Evolutionary conservation across 306 rosid species (phyloP), one percentile per base, ranked within the genome.

Genomic region (Heteromeles arbutifolia): DNA sequence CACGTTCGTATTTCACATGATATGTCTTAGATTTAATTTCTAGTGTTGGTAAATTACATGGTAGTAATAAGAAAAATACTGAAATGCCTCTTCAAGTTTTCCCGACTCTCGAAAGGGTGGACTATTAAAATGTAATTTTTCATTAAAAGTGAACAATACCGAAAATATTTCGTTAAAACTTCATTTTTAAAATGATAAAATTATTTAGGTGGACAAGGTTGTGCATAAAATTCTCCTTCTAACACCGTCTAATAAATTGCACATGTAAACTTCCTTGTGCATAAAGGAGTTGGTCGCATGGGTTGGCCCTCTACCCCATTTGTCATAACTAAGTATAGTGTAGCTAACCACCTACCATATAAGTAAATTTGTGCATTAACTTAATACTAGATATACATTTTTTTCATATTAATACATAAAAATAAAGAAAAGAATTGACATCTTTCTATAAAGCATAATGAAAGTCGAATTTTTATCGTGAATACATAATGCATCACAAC

Each of bases 11-110:
- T 34, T 34, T 6, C 41, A 37, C 0, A 37, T 37, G 2, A 0
- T 37, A 37, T 37, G 41, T 37, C 41, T 37, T 37, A 37, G 41
- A 37, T 37, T 37, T 37, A 37, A 37, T 37, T 37, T 37, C 0
- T 37, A 0, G 0, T 37, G 2, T 0, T 7, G 9, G 2, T 37
- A 0, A 6, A 37, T 37, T 37, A 37, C 9, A 37, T 0, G 9
- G 2, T 37, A 0, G 0, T 7, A 0, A 0, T 7, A 0, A 37
- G 0, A 37, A 37, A 37, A 0, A 37, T 7, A 2, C 2, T 37
- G 0, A 37, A 7, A 37, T 37, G 0, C 0, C 0, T 37, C 9
- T 7, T 0, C 41, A 37, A 37, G 2, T 37, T 0, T 37, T 37
- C 0, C 0, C 10, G 9, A 8, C 10, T 37, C 41, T 6, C 2